Evolutionary conservation across 306 rosid species (phyloP).

Genomic region (Nissolia schottii): DNA sequence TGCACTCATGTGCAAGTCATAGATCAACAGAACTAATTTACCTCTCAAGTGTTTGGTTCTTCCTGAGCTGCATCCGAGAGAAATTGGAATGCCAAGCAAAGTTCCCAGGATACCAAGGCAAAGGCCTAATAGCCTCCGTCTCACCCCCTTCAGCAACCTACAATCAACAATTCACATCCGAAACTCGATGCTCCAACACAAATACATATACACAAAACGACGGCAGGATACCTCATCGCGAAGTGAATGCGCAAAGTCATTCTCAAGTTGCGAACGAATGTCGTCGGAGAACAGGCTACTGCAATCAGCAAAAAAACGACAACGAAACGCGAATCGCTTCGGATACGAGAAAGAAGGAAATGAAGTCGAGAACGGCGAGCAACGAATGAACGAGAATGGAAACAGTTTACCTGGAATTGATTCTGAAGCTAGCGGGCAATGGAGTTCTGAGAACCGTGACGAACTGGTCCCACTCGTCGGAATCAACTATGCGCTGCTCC

Average conservation of each 20-base stretch:
- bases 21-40: conserved; percentile 27
- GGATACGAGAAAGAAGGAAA: background rate
- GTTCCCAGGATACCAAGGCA: conserved; percentile 89
- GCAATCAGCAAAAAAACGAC: conserved; percentile 26
- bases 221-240: conserved; percentile 54
- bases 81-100: conserved; percentile 98
- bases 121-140: conserved; percentile 74
- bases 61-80: conserved; percentile 95
- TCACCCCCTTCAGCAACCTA: conserved; percentile 72
- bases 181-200: background rate
- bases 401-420: conserved; percentile 65
- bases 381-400: background rate
- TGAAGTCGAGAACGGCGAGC: background rate
- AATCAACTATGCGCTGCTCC: conserved; percentile 61
- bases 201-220: background rate
- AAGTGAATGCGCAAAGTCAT: conserved; percentile 71
- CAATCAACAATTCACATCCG: conserved; percentile 6
- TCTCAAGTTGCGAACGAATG: conserved; percentile 69
- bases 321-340: background rate
- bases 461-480: conserved; percentile 71
- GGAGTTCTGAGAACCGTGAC: conserved; percentile 75
- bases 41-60: conserved; percentile 94
- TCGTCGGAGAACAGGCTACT: conserved; percentile 87
- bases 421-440: conserved; percentile 84
- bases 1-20: background rate